Evolutionary conservation across 208 protist genomes (phyloP).

Genomic region (Strigomonas galati): DNA sequence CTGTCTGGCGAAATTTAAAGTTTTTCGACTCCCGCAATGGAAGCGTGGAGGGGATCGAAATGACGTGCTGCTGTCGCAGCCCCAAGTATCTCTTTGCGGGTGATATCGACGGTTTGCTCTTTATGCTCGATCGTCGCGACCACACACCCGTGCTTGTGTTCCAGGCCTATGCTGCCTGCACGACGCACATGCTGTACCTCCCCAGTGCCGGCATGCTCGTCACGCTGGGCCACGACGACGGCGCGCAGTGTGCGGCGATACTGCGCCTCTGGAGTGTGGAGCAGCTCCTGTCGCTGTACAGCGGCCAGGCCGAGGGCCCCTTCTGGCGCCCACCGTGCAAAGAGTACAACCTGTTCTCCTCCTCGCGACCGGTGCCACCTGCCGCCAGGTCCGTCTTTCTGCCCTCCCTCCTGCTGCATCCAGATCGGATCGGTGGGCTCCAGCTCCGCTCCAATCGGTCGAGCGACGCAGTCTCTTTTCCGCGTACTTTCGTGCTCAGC

Average conservation of each 20-base stretch:
- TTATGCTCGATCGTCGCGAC: not conserved
- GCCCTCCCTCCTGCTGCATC: slow-evolving; percentile 18
- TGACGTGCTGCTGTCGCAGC: slow-evolving; percentile 60
- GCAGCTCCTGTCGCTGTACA: slow-evolving; percentile 23
- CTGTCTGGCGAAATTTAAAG: slow-evolving; percentile 53
- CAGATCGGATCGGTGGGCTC: too few relatives aligned
- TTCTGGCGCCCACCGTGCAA: slow-evolving; percentile 15
- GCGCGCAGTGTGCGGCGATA: slow-evolving; percentile 39
- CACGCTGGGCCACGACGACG: slow-evolving; percentile 73
- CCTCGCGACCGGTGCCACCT: not conserved
- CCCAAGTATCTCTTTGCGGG: slow-evolving; percentile 81
- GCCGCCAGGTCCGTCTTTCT: slow-evolving; percentile 14
- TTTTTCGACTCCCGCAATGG: slow-evolving; percentile 63
- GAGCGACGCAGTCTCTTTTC: too few relatives aligned
- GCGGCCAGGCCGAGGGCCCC: slow-evolving; percentile 13
- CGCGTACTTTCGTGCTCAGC: slow-evolving; percentile 52
- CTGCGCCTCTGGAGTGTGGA: slow-evolving; percentile 57
- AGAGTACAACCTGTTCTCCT: slow-evolving; percentile 41
- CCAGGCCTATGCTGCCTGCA: slow-evolving; percentile 68
- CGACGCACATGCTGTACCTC: slow-evolving; percentile 66
- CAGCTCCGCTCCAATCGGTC: too few relatives aligned
- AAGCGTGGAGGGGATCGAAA: slow-evolving; percentile 12
- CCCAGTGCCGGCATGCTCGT: slow-evolving; percentile 53
- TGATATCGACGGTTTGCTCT: slow-evolving; percentile 52
- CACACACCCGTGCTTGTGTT: slow-evolving; percentile 28